A percentile compares a stretch with the other conserved stretches of the same genome.
phyloP scores from a whole-genome alignment of 768 basidiomycete species.

The Lentinula aciculospora region DNA sequence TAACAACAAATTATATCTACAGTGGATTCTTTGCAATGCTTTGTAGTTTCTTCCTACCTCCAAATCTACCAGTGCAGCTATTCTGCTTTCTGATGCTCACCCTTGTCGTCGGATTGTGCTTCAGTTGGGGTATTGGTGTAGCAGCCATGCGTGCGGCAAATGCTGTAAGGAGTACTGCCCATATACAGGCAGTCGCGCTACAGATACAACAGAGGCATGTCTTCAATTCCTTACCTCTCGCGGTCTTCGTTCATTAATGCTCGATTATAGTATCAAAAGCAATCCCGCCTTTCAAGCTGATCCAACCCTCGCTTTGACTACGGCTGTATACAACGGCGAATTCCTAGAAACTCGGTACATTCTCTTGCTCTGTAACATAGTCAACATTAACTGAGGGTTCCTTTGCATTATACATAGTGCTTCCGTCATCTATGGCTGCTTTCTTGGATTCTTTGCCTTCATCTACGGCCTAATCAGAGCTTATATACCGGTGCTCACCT shows the following conservation, averaged over 20 bases:
- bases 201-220: conserved; percentile 26
- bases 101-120: conserved; percentile 36
- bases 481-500: conserved; percentile 36
- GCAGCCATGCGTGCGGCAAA: conserved; percentile 49
- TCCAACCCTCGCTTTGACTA: conserved; percentile 29
- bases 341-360: conserved; percentile 41
- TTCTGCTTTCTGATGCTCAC: conserved; percentile 44
- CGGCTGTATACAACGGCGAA: conserved; percentile 39
- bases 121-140: conserved; percentile 52
- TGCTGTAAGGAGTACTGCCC: conserved; percentile 26
- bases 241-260: not conserved
- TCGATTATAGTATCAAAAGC: conserved; percentile 7
- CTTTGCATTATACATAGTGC: conserved; percentile 21
- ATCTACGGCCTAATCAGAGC: conserved; percentile 40
- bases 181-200: conserved; percentile 21
- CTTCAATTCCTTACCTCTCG: not conserved
- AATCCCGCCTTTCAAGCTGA: conserved; percentile 26
- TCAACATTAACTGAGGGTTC: not conserved
- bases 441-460: conserved; percentile 41
- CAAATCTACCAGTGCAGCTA: conserved; percentile 40
- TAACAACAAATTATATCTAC: not conserved
- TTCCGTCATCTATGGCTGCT: conserved; percentile 40
- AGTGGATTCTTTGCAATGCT: conserved; percentile 43
- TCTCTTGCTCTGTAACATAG: not conserved
- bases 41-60: conserved; percentile 38